Evolutionary conservation across 2,329 filamentous ascomycete genomes (phyloP).

Genomic region (Gaeumannomyces sp.): DNA sequence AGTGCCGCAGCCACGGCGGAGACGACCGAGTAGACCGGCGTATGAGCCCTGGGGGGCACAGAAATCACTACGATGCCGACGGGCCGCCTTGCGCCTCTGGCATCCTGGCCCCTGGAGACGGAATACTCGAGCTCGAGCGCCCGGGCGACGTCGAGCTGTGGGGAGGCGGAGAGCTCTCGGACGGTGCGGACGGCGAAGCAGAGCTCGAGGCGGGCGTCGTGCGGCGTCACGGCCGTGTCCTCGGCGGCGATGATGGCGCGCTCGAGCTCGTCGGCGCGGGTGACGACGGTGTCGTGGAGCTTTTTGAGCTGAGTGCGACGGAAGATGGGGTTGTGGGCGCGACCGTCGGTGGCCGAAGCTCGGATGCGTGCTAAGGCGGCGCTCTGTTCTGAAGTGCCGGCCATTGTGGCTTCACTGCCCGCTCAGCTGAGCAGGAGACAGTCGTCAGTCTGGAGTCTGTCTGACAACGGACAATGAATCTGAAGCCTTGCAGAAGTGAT

Average conservation of each 20-base stretch:
- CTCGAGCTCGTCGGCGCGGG: conserved; percentile 22
- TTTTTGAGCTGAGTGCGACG: conserved; percentile 31
- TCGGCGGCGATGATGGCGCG: conserved; percentile 23
- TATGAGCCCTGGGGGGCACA: conserved; percentile 22
- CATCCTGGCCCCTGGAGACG: conserved; percentile 21
- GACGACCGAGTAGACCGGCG: conserved; percentile 26
- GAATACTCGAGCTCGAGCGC: conserved; percentile 26
- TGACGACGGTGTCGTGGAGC: conserved; percentile 29
- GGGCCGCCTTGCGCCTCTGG: conserved; percentile 16
- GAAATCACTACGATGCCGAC: conserved; percentile 22
- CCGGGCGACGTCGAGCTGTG: conserved; percentile 18
- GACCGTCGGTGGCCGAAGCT: conserved; percentile 29
- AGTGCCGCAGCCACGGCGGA: conserved; percentile 27
- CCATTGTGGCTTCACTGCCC: not conserved
- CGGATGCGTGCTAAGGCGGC: conserved; percentile 23
- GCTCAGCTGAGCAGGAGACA: not conserved
- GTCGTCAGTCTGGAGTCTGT: not conserved
- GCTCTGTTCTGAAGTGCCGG: conserved; percentile 7
- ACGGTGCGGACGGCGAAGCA: conserved; percentile 25
- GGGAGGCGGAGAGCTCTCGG: conserved; percentile 21
- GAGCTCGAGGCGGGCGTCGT: conserved; percentile 28
- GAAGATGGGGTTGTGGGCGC: conserved; percentile 30
- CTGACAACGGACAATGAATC: not conserved
- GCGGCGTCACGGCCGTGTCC: conserved; percentile 22
- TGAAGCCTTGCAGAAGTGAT: too few relatives aligned